Base-by-base conservation (phyloP, 805 yeast species). In the Candida parachauliodes region DNA sequence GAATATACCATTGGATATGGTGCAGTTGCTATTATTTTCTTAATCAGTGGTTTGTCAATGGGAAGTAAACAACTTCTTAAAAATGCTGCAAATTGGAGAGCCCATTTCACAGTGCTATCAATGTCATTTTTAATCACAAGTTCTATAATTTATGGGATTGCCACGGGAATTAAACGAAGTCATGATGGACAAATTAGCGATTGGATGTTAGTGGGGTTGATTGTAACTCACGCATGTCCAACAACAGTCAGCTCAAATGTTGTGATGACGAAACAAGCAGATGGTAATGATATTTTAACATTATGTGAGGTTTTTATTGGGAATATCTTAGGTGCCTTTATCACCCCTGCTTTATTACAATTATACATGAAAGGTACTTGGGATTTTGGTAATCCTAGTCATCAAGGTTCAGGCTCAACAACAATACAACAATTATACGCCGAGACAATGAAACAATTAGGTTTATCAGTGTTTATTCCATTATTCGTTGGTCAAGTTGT, bases 241-340 rank as follows among this genome's bases (percentile, higher is more conserved):
- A 88, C 96, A 7, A 88, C 96, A 0, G 95, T 88, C 14, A 78
- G 89, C 0, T 87, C 96, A 2, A 88, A 88, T 55, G 96, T 88
- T 20, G 89, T 88, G 20, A 88, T 88, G 96, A 88, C 96, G 5
- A 73, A 79, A 37, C 75, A 75, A 41, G 95, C 96, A 0, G 79
- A 82, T 47, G 96, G 96, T 7, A 86, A 88, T 58, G 89, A 78
- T 46, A 61, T 83, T 12, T 61, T 88, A 37, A 81, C 95, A 14
- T 65, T 87, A 5, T 81, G 93, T 55, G 95, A 87, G 56, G 96
- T 88, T 8, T 78, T 88, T 41, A 72, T 88, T 23, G 96, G 96
- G 2, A 88, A 88, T 53, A 52, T 88, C 33, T 52, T 87, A 29
- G 96, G 96, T 2, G 93, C 93, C 0, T 88, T 88, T 51, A 70